Evolutionary conservation across 345 rosid species (phyloP).

Genomic region (Tarenaya hassleriana): DNA sequence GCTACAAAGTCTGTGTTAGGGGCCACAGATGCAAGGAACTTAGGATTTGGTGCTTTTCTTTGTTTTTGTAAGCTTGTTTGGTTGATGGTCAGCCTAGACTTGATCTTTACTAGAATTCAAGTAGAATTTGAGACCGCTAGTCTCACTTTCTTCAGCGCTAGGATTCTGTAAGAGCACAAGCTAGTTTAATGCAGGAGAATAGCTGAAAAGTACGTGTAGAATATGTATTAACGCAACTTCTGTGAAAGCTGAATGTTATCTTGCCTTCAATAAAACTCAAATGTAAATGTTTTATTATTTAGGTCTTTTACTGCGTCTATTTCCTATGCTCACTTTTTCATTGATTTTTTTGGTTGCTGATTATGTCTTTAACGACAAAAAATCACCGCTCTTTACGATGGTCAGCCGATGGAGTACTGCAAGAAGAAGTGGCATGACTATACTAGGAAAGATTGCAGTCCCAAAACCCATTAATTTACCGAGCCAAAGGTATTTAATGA

Average conservation of each 20-base stretch:
- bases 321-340: no score
- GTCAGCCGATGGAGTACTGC: constrained; percentile 64
- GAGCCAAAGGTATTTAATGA: constrained; percentile 73
- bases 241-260: no score
- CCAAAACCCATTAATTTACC: constrained; percentile 98
- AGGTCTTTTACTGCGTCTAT: no score
- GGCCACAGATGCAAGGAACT: constrained; percentile 1
- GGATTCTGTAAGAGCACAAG: background rate
- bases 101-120: no score
- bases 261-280: no score
- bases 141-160: background rate
- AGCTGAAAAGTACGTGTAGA: no score
- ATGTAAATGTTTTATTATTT: no score
- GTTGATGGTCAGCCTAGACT: background rate
- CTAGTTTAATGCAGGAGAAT: background rate
- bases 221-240: no score
- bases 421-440: constrained; percentile 88
- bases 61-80: constrained; percentile 10
- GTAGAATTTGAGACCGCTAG: background rate
- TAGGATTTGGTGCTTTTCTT: background rate
- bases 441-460: constrained; percentile 88
- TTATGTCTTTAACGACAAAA: constrained; percentile 1
- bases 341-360: background rate
- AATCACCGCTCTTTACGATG: constrained; percentile 5
- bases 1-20: background rate